Conservation (phyloP, 371 early-diverging fungal genomes). For the Batkoa obscura region DNA sequence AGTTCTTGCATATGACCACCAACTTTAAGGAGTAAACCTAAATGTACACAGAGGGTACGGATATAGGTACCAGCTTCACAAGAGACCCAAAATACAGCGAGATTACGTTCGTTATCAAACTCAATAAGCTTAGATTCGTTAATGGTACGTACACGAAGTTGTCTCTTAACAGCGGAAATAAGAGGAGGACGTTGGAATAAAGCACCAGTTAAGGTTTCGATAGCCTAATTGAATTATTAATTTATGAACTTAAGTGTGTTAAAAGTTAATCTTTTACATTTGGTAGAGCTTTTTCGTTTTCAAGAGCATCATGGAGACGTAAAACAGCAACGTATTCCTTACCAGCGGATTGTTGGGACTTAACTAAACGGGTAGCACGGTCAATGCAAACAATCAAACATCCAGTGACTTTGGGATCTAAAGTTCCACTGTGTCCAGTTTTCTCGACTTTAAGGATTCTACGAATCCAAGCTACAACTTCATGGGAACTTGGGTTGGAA, state of each 20-base stretch:
- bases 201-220: constrained; percentile 93
- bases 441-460: constrained; percentile 97
- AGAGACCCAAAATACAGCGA: constrained; percentile 94
- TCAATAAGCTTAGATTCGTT: constrained; percentile 92
- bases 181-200: constrained; percentile 99
- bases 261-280: constrained; percentile 19
- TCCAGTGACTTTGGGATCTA: constrained; percentile 99
- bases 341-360: constrained; percentile 97
- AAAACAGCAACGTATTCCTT: constrained; percentile 98
- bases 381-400: constrained; percentile 98
- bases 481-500: constrained; percentile 98
- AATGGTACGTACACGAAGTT: constrained; percentile 97
- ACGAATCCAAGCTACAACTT: constrained; percentile 99
- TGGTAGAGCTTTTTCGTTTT: constrained; percentile 65
- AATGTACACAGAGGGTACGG: constrained; percentile 97
- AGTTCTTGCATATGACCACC: constrained; percentile 99
- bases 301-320: constrained; percentile 85
- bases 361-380: constrained; percentile 97
- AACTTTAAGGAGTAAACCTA: constrained; percentile 91
- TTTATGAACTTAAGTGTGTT: neutral
- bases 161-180: constrained; percentile 99
- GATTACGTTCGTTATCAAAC: constrained; percentile 87
- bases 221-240: constrained; percentile 23
- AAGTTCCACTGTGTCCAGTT: constrained; percentile 98
- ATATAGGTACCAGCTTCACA: constrained; percentile 99